These are phyloP conservation scores for Monosporascus ibericus DNA, from an alignment of 2,329 filamentous ascomycete genomes.

Conservation along the genomic window DNA sequence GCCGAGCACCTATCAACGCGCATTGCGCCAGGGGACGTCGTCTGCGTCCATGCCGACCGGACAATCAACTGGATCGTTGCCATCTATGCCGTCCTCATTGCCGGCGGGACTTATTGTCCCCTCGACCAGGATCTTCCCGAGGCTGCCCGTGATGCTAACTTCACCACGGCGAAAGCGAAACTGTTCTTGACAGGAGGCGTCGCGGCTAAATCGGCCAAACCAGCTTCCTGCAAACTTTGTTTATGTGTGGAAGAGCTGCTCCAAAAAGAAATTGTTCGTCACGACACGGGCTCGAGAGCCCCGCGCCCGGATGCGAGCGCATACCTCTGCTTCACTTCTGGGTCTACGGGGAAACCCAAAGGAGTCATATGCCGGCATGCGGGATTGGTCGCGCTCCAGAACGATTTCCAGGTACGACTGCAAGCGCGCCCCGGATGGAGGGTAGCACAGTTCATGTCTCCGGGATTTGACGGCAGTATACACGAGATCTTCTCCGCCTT, in stretches of 20 bases:
- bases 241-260: slow-evolving; percentile 2
- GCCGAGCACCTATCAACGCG: slow-evolving; percentile 2
- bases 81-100: slow-evolving; percentile 27
- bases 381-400: background rate
- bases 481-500: slow-evolving; percentile 3
- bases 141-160: slow-evolving; percentile 15
- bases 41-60: slow-evolving; percentile 28
- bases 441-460: slow-evolving; percentile 2
- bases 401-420: no score
- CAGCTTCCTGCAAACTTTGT: background rate
- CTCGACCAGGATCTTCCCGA: slow-evolving; percentile 19
- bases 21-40: slow-evolving; percentile 18
- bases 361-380: background rate
- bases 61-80: slow-evolving; percentile 28
- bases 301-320: background rate
- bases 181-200: slow-evolving; percentile 16
- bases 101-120: slow-evolving; percentile 26
- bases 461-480: slow-evolving; percentile 2
- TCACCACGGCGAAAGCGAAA: slow-evolving; percentile 14
- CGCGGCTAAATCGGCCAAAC: slow-evolving; percentile 2
- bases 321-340: slow-evolving; percentile 1
- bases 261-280: background rate
- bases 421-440: background rate
- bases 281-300: no score
- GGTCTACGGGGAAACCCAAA: slow-evolving; percentile 1